Base-by-base conservation (phyloP, 169 alveolate species). In the Plasmodium vinckei region DNA sequence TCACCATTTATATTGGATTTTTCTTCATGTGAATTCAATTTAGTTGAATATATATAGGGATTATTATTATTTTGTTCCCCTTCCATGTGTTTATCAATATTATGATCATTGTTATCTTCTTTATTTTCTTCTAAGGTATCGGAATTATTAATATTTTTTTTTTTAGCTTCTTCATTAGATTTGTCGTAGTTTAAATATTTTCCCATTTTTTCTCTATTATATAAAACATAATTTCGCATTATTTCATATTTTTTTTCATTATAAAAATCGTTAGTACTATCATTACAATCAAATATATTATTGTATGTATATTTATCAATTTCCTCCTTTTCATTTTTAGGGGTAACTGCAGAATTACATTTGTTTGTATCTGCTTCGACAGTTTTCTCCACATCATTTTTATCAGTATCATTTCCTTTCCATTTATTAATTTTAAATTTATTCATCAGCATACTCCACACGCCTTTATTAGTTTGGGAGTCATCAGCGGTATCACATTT, bases 331-430 rank as follows among this genome's bases (percentile, higher is more conserved):
- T 15, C 59, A 33, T 5, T 33, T 33, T 33, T 33, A 33, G 42
- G 42, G 42, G 0, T 33, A 33, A 3, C 42, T 33, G 23, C 7
- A 51, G 23, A 51, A 51, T 51, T 15, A 21, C 19, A 13, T 13
- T 51, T 51, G 21, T 13, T 4, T 51, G n/a, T 2, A 51, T 13
- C 9, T 12, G 59, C 19, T 51, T 13, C 59, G 5, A 0, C n/a
- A 13, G 0, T 15, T 15, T 15, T 51, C 5, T 51, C 7, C 0
- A 51, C 19, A 7, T 51, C 59, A 27, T 63, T 47, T 64, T 59
- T 46, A 68, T 77, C 61, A 27, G 61, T 64, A n/a, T 61, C 25
- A 21, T 21, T 64, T 33, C 77, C 77, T 68, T 77, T 77, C 51
- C 51, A 46, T 5, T 61, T 49, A 17, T 77, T 75, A 19, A 19